Evolutionary conservation across 495 filamentous ascomycete species (phyloP), one percentile per base, ranked within the genome.

Genomic region (Penicillium psychrofluorescens): DNA sequence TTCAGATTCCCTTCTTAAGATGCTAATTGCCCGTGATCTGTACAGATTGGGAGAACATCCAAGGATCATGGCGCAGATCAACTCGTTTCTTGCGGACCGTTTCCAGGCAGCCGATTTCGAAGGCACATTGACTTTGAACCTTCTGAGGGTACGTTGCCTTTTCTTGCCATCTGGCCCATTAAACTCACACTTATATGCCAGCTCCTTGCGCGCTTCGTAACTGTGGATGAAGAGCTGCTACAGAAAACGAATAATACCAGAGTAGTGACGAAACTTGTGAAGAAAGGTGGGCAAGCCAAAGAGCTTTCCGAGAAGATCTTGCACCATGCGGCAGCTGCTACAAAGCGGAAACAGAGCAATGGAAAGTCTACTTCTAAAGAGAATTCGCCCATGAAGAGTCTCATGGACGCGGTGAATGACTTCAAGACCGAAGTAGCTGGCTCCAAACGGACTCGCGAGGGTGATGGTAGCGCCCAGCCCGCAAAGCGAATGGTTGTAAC

Each of bases 201-300:
- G 74, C 63, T 91, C 27, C 67, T 91, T 48, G 64, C 76, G 1
- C 70, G 70, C 8, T 84, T 86, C 52, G 70, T 77, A 8, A 84
- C 74, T 2, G 71, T 86, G 60, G 79, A 78, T 41, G 75, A 77
- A 41, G 76, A 79, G 13, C 50, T 80, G 6, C 67, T 86, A 14
- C 72, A 79, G 41, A 81, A 76, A 44, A 79, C 80, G 13, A 90
- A 90, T 50, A 67, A 92, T 33, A 70, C 77, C 28, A 81, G 78
- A 42, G 59, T 84, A 10, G 61, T 81, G 3, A 75, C 77, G 5
- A 76, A 79, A 38, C 78, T 85, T 36, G 64, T 75, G 16, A 86
- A 84, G 57, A 79, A 79, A 44, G 84, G 86, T 4, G 80, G 83
- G 42, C 75, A 76, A 31, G 76, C 75, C 5, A 83, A 81, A 47